Percentiles rank a stretch among this genome's conserved stretches.
phyloP scores from a whole-genome alignment of 257 asterid species.

The Catharanthus roseus region DNA sequence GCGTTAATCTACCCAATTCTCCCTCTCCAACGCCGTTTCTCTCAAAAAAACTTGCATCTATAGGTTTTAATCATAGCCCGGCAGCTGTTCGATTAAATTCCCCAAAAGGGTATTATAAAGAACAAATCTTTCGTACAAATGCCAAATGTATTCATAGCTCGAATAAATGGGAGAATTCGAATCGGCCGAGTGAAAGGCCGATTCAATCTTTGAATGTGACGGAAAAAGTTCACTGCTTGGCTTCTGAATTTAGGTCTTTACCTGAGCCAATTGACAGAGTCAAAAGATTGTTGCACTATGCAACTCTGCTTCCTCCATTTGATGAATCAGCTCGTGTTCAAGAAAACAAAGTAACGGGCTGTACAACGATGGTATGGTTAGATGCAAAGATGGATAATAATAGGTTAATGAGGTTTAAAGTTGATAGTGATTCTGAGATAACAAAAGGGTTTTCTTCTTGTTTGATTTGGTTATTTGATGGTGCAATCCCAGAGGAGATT shows the following conservation, averaged over 20 bases:
- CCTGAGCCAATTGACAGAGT: slow-evolving; percentile 41
- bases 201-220: slow-evolving; percentile 29
- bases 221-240: slow-evolving; percentile 37
- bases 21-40: slow-evolving; percentile 5
- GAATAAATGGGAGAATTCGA: slow-evolving; percentile 8
- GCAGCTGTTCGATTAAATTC: slow-evolving; percentile 9
- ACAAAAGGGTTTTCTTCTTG: slow-evolving; percentile 80
- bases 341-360: slow-evolving; percentile 37
- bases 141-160: slow-evolving; percentile 5
- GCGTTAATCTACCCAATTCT: slow-evolving; percentile 10
- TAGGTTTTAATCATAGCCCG: neutral
- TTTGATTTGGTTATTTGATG: slow-evolving; percentile 67
- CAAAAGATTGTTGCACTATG: slow-evolving; percentile 37
- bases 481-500: slow-evolving; percentile 58
- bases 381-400: slow-evolving; percentile 30
- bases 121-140: slow-evolving; percentile 18
- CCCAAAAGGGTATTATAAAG: slow-evolving; percentile 8
- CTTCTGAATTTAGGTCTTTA: slow-evolving; percentile 32
- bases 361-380: slow-evolving; percentile 46
- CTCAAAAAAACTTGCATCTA: neutral
- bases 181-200: slow-evolving; percentile 2
- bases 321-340: slow-evolving; percentile 22
- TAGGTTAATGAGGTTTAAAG: slow-evolving; percentile 34
- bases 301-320: slow-evolving; percentile 31
- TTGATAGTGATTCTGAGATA: slow-evolving; percentile 79